Evolutionary conservation across 441 rosid species (phyloP).

Genomic region (Hura crepitans): DNA sequence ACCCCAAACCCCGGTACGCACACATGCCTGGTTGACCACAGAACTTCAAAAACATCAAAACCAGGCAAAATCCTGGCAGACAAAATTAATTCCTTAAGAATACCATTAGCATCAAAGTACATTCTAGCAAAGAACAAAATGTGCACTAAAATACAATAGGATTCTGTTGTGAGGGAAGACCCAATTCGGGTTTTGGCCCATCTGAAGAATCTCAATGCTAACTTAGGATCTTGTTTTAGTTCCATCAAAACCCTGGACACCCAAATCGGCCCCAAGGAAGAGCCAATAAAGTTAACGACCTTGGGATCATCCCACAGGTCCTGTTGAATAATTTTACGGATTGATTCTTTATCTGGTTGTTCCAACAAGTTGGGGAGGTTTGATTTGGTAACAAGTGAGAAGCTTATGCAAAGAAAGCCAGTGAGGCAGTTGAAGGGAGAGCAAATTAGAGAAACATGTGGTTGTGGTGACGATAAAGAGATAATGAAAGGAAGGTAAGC

Average conservation of each 20-base stretch:
- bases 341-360: constrained; percentile 32
- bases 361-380: constrained; percentile 16
- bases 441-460: constrained; percentile 25
- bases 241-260: constrained; percentile 50
- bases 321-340: constrained; percentile 38
- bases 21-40: constrained; percentile 66
- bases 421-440: constrained; percentile 47
- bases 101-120: constrained; percentile 49
- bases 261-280: constrained; percentile 46
- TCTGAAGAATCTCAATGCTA: constrained; percentile 60
- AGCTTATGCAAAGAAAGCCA: constrained; percentile 45
- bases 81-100: constrained; percentile 52
- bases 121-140: constrained; percentile 51
- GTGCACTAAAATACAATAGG: constrained; percentile 53
- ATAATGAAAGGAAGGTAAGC: constrained; percentile 5
- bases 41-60: constrained; percentile 50
- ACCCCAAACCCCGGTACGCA: constrained; percentile 61
- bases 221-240: constrained; percentile 45
- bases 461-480: neutral
- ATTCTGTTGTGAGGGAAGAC: constrained; percentile 46
- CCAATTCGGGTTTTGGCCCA: constrained; percentile 46
- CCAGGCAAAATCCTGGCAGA: constrained; percentile 25
- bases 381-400: constrained; percentile 39
- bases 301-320: constrained; percentile 50
- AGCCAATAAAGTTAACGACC: constrained; percentile 30